These are phyloP conservation scores for Panaeolus cyanescens DNA, from an alignment of 768 basidiomycete genomes.

Conservation along the genomic window DNA sequence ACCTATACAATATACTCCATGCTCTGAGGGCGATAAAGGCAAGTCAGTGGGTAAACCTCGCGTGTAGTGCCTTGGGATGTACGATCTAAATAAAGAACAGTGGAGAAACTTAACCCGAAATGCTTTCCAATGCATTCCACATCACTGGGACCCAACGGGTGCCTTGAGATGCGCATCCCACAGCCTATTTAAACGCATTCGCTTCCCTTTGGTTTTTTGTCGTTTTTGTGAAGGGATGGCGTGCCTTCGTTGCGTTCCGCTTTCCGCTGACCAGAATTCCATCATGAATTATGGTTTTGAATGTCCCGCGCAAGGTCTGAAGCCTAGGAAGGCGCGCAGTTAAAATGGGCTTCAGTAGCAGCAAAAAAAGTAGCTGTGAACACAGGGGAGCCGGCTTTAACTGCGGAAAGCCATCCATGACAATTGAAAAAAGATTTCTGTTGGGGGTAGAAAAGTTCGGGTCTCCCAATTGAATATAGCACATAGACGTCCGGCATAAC, in stretches of 20 bases:
- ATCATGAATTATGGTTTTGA: too few species aligned
- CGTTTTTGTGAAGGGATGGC: not conserved
- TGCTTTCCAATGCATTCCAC: conserved; percentile 1
- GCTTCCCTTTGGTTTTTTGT: not conserved
- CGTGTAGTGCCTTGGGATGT: not conserved
- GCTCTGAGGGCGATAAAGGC: not conserved
- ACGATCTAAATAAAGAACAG: conserved; percentile 1
- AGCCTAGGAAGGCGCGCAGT: too few species aligned
- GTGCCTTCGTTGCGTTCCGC: not conserved
- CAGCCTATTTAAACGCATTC: conserved; percentile 1
- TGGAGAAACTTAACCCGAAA: conserved; percentile 3
- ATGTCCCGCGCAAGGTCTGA: too few species aligned
- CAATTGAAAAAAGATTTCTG: not conserved
- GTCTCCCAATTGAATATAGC: not conserved
- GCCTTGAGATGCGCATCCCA: not conserved
- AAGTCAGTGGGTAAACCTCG: not conserved
- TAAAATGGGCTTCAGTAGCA: too few species aligned
- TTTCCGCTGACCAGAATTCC: not conserved
- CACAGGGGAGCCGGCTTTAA: not conserved
- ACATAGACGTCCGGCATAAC: not conserved
- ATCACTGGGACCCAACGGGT: not conserved
- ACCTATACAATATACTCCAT: not conserved
- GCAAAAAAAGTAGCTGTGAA: not conserved
- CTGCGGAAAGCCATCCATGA: not conserved
- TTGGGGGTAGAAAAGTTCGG: not conserved